Evolutionary conservation across 2,329 filamentous ascomycete genomes (phyloP), one percentile per base, ranked within the genome.

Genomic region (Clonostachys byssicola): DNA sequence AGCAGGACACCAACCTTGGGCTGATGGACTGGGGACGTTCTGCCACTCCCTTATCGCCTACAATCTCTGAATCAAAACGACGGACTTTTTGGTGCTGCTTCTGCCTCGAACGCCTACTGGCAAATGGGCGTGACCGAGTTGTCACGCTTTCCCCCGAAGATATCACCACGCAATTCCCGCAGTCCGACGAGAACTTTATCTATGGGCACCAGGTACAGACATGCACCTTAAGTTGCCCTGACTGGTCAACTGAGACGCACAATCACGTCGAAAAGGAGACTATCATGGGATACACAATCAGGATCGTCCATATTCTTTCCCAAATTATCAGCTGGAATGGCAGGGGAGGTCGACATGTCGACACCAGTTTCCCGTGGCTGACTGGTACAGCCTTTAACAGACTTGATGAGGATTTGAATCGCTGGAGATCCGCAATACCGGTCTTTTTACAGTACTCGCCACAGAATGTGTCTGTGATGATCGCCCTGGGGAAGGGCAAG

Each of bases 51-150:
- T 12, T 13, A n/a, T 44, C 42, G 4, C 17, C 42, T 3, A 33
- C 34, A 2, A 8, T 44, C 42, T 33, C 16, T 13, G 42, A 44
- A 33, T 30, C 42, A 33, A 44, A 44, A 33, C 17, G 42, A n/a
- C 42, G 42, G 12, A 44, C 42, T n/a, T 44, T 44, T 13, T 44
- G 42, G 42, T 44, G 18, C 30, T 44, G 42, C 42, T 44, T 44
- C 16, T 44, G 42, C 16, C 30, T 44, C 13, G 42, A 44, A 33
- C 30, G 42, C 7, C 30, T 35, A 5, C 30, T 44, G 9, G 42
- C 42, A 9, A 44, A 44, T 16, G 42, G 42, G 20, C 42, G 42
- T 33, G 42, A 44, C 42, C 30, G 42, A 33, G 10, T 44, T 16
- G 42, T 34, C 30, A 30, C 42, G 17, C 35, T 44, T 44, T n/a